Percentiles rank a stretch among this genome's conserved stretches.
phyloP scores from a whole-genome alignment of 305 asterid species.

The Salvia sclarea region DNA sequence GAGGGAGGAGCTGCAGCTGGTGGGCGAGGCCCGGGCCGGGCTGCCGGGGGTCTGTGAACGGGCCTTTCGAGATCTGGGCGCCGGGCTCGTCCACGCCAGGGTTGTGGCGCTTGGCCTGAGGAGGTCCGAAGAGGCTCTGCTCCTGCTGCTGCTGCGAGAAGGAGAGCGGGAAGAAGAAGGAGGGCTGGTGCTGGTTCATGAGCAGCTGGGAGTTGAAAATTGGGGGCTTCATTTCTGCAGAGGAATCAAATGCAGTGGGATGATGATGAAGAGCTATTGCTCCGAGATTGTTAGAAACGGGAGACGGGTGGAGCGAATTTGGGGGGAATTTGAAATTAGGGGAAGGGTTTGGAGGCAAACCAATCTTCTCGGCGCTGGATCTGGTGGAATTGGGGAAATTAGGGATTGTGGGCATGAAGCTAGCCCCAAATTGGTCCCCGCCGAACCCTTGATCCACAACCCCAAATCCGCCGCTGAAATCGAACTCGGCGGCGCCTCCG shows the following conservation, averaged over 20 bases:
- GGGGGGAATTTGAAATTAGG: conserved; percentile 31
- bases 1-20: conserved; percentile 62
- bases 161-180: conserved; percentile 59
- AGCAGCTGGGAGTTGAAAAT: conserved; percentile 56
- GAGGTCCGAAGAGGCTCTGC: conserved; percentile 52
- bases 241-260: conserved; percentile 51
- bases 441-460: conserved; percentile 68
- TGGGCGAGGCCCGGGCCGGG: conserved; percentile 47
- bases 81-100: conserved; percentile 47
- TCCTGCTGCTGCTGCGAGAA: conserved; percentile 50
- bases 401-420: conserved; percentile 38
- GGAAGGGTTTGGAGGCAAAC: conserved; percentile 35
- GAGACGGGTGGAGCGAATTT: conserved; percentile 37
- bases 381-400: conserved; percentile 33
- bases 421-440: conserved; percentile 41
- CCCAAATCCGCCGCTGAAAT: conserved; percentile 60
- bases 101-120: conserved; percentile 69
- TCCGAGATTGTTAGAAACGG: conserved; percentile 45
- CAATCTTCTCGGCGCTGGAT: conserved; percentile 45
- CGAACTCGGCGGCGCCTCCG: conserved; percentile 53
- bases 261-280: conserved; percentile 36
- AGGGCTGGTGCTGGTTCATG: conserved; percentile 65
- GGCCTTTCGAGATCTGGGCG: conserved; percentile 46
- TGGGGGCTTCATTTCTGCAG: conserved; percentile 55
- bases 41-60: conserved; percentile 55